A percentile compares a stretch with the other conserved stretches of the same genome.
Evolutionary conservation across 495 filamentous ascomycete genomes (phyloP).

Genomic region (Penicillium robsamsonii): DNA sequence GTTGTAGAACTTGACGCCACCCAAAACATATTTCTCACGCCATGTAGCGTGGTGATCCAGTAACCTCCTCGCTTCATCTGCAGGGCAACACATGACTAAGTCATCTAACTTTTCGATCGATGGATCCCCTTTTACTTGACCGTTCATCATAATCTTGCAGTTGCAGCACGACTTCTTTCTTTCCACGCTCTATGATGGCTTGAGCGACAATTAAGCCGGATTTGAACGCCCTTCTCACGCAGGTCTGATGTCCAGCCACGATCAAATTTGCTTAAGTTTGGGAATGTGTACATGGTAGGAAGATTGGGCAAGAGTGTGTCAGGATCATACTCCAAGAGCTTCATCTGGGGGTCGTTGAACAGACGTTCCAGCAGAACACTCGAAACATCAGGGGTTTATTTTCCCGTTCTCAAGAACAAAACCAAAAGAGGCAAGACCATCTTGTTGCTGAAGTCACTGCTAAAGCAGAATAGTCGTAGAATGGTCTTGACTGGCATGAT

Average conservation of each 20-base stretch:
- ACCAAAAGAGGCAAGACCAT: slow-evolving; percentile 75
- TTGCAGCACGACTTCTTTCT: slow-evolving; percentile 52
- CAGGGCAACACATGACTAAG: slow-evolving; percentile 65
- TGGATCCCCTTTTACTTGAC: background rate
- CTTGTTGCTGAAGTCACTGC: slow-evolving; percentile 67
- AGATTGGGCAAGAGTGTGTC: slow-evolving; percentile 67
- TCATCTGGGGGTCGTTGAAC: slow-evolving; percentile 70
- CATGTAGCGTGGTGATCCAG: slow-evolving; percentile 60
- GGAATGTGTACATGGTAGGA: slow-evolving; percentile 81
- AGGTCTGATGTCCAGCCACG: slow-evolving; percentile 64
- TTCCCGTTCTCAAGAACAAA: slow-evolving; percentile 75
- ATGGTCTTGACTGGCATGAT: slow-evolving; percentile 70
- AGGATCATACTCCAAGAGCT: slow-evolving; percentile 71
- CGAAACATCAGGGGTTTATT: slow-evolving; percentile 75
- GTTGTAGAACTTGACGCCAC: slow-evolving; percentile 74
- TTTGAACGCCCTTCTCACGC: slow-evolving; percentile 57
- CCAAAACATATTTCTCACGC: slow-evolving; percentile 65
- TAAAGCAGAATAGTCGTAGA: slow-evolving; percentile 69
- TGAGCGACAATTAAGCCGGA: slow-evolving; percentile 64
- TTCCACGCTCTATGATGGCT: slow-evolving; percentile 54
- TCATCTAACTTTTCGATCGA: slow-evolving; percentile 61
- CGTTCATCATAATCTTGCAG: slow-evolving; percentile 3
- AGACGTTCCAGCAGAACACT: slow-evolving; percentile 73
- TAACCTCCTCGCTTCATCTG: slow-evolving; percentile 69
- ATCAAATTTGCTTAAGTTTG: slow-evolving; percentile 71